A percentile compares a stretch with the other conserved stretches of the same genome.
phyloP scores from a whole-genome alignment of 331 rosid genomes.

The Malus hybrid region DNA sequence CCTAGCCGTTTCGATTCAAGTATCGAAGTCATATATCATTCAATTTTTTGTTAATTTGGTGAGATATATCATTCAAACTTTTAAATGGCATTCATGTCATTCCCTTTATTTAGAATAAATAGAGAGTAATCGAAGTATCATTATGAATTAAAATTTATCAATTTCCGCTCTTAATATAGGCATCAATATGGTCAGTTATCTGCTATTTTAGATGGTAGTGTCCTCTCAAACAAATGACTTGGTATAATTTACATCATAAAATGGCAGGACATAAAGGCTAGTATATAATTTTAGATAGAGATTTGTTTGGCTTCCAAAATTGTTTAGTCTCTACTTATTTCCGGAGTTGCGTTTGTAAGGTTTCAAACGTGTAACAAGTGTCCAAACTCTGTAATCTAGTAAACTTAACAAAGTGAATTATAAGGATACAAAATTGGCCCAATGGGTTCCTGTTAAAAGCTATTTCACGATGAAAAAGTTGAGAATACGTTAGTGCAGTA shows the following conservation, averaged over 20 bases:
- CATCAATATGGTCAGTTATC: too few relatives aligned
- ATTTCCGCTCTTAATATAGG: not conserved
- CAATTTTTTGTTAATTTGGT: too few relatives aligned
- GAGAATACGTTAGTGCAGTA: not conserved
- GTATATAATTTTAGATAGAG: too few relatives aligned
- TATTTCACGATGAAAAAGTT: not conserved
- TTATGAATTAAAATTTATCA: too few relatives aligned
- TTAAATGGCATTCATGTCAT: not conserved
- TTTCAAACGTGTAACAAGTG: not conserved
- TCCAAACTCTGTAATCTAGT: too few relatives aligned
- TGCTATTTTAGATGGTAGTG: too few relatives aligned
- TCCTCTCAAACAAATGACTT: too few relatives aligned
- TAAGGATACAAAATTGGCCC: not conserved
- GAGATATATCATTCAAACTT: not conserved
- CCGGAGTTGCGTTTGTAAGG: not conserved
- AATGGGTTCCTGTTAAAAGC: not conserved
- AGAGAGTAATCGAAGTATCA: too few relatives aligned
- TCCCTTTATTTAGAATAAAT: not conserved
- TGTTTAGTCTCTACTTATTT: not conserved
- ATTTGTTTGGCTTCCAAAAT: not conserved
- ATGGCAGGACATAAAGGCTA: too few relatives aligned
- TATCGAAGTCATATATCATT: too few relatives aligned
- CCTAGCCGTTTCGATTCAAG: too few relatives aligned
- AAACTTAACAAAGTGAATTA: not conserved
- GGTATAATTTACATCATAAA: too few relatives aligned